Base-by-base conservation (phyloP, 352 stramenopile species). In the Pythium diclinum region DNA sequence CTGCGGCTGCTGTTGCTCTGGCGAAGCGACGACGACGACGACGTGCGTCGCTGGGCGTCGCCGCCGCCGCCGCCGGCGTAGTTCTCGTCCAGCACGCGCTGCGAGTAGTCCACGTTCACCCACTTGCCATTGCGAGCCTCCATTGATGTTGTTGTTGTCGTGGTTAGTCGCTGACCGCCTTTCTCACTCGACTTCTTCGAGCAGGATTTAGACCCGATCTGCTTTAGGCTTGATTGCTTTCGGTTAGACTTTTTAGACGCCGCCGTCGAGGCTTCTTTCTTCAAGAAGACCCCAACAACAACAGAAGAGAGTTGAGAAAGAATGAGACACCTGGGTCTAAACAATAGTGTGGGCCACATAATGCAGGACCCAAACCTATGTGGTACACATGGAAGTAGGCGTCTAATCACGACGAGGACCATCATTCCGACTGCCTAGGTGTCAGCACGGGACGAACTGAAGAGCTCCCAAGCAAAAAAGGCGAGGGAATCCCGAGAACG, bases 101-200 rank as follows among this genome's bases (percentile, higher is more conserved):
- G 87, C 67, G 81, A 84, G 71, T 92, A 92, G 79, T 94, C 85
- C 49, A 94, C 85, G 65, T 94, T 92, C 70, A 94, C 85, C 85
- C 85, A 94, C 75, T 94, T 94, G 70, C 79, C 78, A 62, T 89
- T 91, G 59, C 77, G 81, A 28, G 65, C 68, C 52, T 89, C 80
- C 68, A 75, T 75, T 6, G 3, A 5, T 28, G 25, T 28, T 28
- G 25, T 28, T 28, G 25, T 28, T 28, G 25, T 28, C 4, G 4
- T 64, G 5, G n/a, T 23, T 56, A 42, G 36, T 13, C 8, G 6
- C 17, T 51, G n/a, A 14, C 44, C 44, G 44, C 44, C 44, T 51
- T 51, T 51, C 44, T 51, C 44, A 51, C 44, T 38, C 33, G 7
- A 38, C 33, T 38, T 28, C 33, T 9, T 38, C 33, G 14, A 23